Evolutionary conservation across 2,329 filamentous ascomycete species (phyloP), one percentile per base, ranked within the genome.

Genomic region (Hypocrella siamensis): DNA sequence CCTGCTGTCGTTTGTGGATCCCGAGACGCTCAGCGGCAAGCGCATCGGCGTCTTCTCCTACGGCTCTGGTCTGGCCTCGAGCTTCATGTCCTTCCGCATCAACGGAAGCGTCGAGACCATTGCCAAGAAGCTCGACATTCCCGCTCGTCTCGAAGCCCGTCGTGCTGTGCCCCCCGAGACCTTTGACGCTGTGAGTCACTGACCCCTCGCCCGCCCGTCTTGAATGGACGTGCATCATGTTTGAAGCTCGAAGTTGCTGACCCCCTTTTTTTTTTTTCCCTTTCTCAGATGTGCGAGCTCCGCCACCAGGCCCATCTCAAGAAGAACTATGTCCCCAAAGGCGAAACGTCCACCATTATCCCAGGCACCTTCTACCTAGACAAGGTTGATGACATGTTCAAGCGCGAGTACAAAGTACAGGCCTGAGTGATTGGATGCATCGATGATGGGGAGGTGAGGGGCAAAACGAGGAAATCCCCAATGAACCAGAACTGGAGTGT

Each of bases 371-470:
- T 88, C 64, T 90, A 86, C 61, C 67, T 90, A 36, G 73, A 72
- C 49, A 75, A 77, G 53, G 70, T 90, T 30, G 81, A 90, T 49
- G 79, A 83, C 46, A 84, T 84, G 79, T 90, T 82, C 75, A 76
- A 79, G 63, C 73, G 82, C 47, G 70, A 70, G 52, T 90, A 90
- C 58, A 60, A 66, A 35, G 53, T 86, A 61, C 81, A 86, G 69
- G 75, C 68, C 54, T 86, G 70, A 51, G 43, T 5, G 31, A 28
- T 16, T 18, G 9, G 11, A 9, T 11, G 24, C 22, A 31, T 12
- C 29, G 28, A 31, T 21, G 17, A 26, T 7, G 10, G 16, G 22
- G 19, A 21, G 18, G n/a, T n/a, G n/a, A n/a, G n/a, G 12, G 21
- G 21, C 21, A 24, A 24, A 24, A 24, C n/a, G n/a, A n/a, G n/a